A percentile compares a stretch with the other conserved stretches of the same genome.
These are phyloP conservation scores for Rhynchosporium agropyri DNA, from an alignment of 2,329 filamentous ascomycete species.

Conservation along the genomic window DNA sequence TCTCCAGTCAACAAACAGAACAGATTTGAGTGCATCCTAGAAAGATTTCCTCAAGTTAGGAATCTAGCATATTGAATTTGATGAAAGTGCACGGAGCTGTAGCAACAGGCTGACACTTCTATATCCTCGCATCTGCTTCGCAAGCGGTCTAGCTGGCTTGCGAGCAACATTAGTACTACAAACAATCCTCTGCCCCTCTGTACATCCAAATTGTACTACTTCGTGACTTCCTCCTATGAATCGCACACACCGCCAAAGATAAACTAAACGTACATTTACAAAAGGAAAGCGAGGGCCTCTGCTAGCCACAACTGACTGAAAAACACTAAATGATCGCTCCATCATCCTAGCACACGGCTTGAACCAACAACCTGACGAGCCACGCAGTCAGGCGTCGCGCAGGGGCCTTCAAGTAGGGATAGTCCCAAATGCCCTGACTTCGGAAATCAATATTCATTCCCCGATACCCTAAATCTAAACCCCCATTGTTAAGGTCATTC, in stretches of 20 bases:
- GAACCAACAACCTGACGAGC: neutral
- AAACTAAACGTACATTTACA: neutral
- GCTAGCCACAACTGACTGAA: neutral
- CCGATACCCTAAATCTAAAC: neutral
- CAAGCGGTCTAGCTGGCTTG: conserved; percentile 1
- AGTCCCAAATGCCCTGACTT: neutral
- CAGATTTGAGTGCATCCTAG: neutral
- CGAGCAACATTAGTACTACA: neutral
- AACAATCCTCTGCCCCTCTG: neutral
- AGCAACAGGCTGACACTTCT: neutral
- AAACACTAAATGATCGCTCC: neutral
- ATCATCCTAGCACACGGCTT: neutral
- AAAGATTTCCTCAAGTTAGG: neutral
- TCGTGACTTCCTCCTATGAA: conserved; percentile 10
- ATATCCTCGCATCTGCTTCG: neutral
- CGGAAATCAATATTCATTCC: neutral
- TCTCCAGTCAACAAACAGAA: conserved; percentile 6
- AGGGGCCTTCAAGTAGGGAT: neutral
- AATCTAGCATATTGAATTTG: conserved; percentile 14
- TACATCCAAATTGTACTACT: neutral
- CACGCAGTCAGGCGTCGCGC: conserved; percentile 9
- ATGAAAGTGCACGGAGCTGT: conserved; percentile 1
- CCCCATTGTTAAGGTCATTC: no score
- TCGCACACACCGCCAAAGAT: conserved; percentile 13
- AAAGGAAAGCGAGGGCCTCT: conserved; percentile 2